A percentile compares a stretch with the other conserved stretches of the same genome.
These are phyloP conservation scores for Lindgomyces ingoldianus DNA, from an alignment of 495 filamentous ascomycete species.

Conservation along the genomic window DNA sequence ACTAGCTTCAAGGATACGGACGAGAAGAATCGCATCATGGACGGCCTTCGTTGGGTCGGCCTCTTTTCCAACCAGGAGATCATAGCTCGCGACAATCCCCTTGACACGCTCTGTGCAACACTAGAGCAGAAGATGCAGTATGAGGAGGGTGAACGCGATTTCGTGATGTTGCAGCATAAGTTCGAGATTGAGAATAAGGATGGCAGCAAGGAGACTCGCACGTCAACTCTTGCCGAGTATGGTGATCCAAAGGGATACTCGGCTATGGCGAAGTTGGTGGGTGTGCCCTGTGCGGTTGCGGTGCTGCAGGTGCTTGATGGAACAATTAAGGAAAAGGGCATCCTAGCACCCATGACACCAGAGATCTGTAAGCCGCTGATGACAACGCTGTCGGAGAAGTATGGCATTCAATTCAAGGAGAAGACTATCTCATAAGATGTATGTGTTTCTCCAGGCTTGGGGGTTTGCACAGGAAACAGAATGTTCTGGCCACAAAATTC, in stretches of 20 bases:
- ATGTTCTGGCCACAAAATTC: neutral
- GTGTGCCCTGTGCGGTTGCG: conserved; percentile 60
- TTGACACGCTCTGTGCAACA: conserved; percentile 87
- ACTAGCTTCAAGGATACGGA: conserved; percentile 67
- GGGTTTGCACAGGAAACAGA: neutral
- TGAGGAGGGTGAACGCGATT: conserved; percentile 77
- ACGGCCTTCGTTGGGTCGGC: conserved; percentile 82
- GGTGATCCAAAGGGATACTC: conserved; percentile 78
- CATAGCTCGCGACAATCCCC: conserved; percentile 72
- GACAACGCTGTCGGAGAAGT: conserved; percentile 50
- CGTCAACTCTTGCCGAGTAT: conserved; percentile 82
- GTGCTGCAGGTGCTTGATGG: conserved; percentile 75
- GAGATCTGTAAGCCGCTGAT: conserved; percentile 65
- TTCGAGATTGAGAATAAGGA: conserved; percentile 87
- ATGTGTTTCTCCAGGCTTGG: neutral
- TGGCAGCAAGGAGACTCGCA: conserved; percentile 70
- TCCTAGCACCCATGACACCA: conserved; percentile 77
- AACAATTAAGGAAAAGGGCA: conserved; percentile 71
- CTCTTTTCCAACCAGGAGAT: conserved; percentile 77
- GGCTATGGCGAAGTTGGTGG: conserved; percentile 86
- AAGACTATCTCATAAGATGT: conserved; percentile 37
- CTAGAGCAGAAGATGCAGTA: conserved; percentile 93
- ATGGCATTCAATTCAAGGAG: conserved; percentile 47
- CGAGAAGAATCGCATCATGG: conserved; percentile 75
- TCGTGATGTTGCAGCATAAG: conserved; percentile 86